phyloP scores from a whole-genome alignment of 192 early-diverging fungal species.

The Coemansia sp. region DNA sequence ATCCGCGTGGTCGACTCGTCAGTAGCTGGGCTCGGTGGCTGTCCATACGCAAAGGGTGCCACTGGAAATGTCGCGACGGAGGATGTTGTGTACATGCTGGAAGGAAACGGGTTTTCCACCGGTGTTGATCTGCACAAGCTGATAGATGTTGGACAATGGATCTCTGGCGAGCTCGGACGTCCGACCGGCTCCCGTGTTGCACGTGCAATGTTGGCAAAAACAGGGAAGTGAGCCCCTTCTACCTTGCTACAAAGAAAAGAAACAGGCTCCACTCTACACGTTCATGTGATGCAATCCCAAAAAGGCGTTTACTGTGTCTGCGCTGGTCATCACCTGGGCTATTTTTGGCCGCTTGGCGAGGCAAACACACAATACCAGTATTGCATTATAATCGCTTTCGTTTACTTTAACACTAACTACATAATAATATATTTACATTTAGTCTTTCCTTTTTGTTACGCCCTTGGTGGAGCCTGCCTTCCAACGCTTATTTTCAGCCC shows the following conservation, averaged over 20 bases:
- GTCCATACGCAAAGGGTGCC: conserved; percentile 95
- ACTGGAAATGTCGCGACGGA: conserved; percentile 97
- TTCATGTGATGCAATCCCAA: conserved; percentile 6
- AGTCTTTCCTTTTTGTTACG: background rate
- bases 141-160: conserved; percentile 81
- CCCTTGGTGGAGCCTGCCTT: background rate
- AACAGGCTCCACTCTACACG: background rate
- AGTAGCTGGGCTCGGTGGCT: conserved; percentile 91
- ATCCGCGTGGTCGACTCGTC: conserved; percentile 93
- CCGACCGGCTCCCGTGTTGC: conserved; percentile 57
- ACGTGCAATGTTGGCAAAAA: conserved; percentile 43
- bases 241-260: too few relatives aligned
- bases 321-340: background rate
- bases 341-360: background rate
- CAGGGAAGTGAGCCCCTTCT: background rate
- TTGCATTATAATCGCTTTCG: background rate
- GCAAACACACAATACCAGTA: background rate
- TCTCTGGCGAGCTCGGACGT: conserved; percentile 76
- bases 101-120: conserved; percentile 81
- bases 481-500: background rate
- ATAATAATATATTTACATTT: background rate
- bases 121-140: conserved; percentile 75
- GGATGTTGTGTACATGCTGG: conserved; percentile 91
- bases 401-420: background rate
- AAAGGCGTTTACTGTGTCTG: background rate